Evolutionary conservation across 2,329 filamentous ascomycete genomes (phyloP), one percentile per base, ranked within the genome.

Genomic region (Epichloe coenophiala): DNA sequence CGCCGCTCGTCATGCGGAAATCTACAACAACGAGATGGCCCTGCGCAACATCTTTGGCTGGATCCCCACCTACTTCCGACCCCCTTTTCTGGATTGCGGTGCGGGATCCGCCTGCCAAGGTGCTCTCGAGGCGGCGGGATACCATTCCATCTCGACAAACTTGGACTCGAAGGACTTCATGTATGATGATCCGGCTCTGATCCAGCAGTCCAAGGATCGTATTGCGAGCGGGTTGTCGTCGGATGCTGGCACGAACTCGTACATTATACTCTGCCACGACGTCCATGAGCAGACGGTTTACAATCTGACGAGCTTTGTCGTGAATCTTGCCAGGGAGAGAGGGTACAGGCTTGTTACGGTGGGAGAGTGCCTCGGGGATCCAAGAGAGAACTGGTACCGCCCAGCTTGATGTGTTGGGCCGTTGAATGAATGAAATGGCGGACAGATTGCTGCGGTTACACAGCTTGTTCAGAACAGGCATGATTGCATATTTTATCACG

Each of bases 151-250:
- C 52, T 76, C 75, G 58, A 76, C 74, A 56, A 74, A 80, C 58
- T 62, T 81, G 12, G 78, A 83, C 59, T 82, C 79, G 15, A 75
- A 80, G 54, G 79, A 82, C 62, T 81, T 77, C 59, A 66, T 76
- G 57, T 72, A 78, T 56, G 68, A 72, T 51, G 65, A 65, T 8
- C 68, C 75, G 2, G 63, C 71, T 41, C 68, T 71, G 54, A 78
- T 80, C 55, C 65, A 70, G 52, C 60, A 65, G 31, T 71, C 70
- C 50, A 70, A 77, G 55, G 58, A 64, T 11, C 60, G 59, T 7
- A 70, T 64, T 52, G 60, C 60, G n/a, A 49, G 60, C 3, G 61
- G 60, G 13, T 59, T 69, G 15, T 76, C 71, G 35, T 50, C 54
- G 0, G 52, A 60, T 23, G 46, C 64, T 2, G 48, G 49, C 0